These are phyloP conservation scores for Pythium aphanidermatum DNA, from an alignment of 352 stramenopile genomes.

Conservation along the genomic window DNA sequence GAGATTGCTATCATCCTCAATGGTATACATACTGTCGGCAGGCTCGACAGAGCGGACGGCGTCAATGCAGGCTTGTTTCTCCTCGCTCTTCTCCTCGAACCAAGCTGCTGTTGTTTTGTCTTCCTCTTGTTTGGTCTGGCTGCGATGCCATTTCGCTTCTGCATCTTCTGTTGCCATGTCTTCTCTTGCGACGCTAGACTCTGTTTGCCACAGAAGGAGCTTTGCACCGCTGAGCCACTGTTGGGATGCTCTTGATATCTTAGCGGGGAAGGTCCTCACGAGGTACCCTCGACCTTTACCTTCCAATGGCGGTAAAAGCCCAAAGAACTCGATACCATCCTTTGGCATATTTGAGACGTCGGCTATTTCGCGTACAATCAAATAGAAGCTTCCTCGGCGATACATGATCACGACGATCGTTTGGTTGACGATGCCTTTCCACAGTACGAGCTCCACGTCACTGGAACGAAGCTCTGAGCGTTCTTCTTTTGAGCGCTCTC, in stretches of 20 bases:
- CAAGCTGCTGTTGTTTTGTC: slow-evolving; percentile 16
- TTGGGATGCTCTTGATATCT: slow-evolving; percentile 6
- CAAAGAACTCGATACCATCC: slow-evolving; percentile 42
- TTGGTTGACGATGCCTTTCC: slow-evolving; percentile 56
- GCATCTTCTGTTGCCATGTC: slow-evolving; percentile 29
- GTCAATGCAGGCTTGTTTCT: not conserved
- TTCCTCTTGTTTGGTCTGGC: slow-evolving; percentile 15
- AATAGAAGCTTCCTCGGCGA: slow-evolving; percentile 38
- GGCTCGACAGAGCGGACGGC: not conserved
- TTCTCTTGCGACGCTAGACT: slow-evolving; percentile 41
- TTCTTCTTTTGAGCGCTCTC: slow-evolving; percentile 9
- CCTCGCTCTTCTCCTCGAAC: slow-evolving; percentile 18
- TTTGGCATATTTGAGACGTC: slow-evolving; percentile 19
- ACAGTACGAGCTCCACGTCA: slow-evolving; percentile 39
- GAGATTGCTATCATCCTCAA: slow-evolving; percentile 4
- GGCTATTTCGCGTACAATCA: slow-evolving; percentile 30
- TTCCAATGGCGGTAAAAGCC: slow-evolving; percentile 27
- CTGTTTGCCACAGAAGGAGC: slow-evolving; percentile 57
- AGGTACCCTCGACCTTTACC: slow-evolving; percentile 53
- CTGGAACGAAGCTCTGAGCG: slow-evolving; percentile 7
- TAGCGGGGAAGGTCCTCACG: slow-evolving; percentile 29
- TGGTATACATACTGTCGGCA: slow-evolving; percentile 5
- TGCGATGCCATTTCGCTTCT: slow-evolving; percentile 17
- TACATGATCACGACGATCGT: slow-evolving; percentile 50
- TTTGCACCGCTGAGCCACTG: slow-evolving; percentile 45